Conservation (phyloP, 208 protist species). For the Trichomonas tenax region DNA sequence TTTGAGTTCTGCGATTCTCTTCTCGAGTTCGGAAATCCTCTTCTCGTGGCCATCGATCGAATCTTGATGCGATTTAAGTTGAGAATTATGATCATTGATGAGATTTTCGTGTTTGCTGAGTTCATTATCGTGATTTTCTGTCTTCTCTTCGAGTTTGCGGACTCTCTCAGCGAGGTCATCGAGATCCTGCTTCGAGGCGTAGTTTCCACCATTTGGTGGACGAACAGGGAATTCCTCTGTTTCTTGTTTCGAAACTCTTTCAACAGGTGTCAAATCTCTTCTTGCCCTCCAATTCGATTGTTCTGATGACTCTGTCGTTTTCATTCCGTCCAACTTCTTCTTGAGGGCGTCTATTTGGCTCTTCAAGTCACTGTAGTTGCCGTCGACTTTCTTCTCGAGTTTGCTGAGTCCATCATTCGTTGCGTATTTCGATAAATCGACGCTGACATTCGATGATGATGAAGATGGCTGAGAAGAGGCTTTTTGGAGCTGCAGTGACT, state of each 20-base stretch:
- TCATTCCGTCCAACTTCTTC: neutral
- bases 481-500: neutral
- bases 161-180: neutral
- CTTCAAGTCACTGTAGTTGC: neutral
- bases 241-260: neutral
- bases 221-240: neutral
- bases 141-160: neutral
- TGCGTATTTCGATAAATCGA: neutral
- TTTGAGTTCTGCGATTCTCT: neutral
- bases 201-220: neutral
- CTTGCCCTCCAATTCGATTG: neutral
- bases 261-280: neutral
- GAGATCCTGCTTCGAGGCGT: neutral
- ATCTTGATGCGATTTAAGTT: neutral
- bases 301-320: neutral
- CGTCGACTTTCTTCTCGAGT: neutral
- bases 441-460: neutral
- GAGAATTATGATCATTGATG: neutral
- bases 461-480: neutral
- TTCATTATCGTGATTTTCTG: neutral
- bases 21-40: neutral
- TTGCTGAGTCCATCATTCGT: neutral
- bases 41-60: neutral
- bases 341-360: neutral
- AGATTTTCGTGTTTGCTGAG: neutral